A percentile compares a stretch with the other conserved stretches of the same genome.
Evolutionary conservation across 768 basidiomycete species (phyloP).

Genomic region (Leccinum longicurvipes): DNA sequence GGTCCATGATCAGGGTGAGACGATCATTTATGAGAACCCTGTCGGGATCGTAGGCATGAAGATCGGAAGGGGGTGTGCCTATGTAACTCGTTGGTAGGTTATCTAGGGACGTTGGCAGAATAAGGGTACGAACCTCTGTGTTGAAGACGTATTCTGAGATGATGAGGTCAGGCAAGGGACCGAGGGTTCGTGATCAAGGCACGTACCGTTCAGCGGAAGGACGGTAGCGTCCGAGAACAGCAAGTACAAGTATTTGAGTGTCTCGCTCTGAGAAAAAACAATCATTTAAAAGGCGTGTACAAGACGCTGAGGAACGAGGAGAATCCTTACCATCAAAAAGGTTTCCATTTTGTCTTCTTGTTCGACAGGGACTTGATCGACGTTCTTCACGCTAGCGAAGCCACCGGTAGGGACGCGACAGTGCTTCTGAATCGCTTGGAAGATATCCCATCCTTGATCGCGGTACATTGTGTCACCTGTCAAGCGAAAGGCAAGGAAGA

Average conservation of each 20-base stretch:
- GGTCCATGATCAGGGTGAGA: neutral
- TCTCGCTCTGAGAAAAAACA: constrained; percentile 61
- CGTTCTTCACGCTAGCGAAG: constrained; percentile 80
- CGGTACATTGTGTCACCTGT: constrained; percentile 83
- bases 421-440: constrained; percentile 83
- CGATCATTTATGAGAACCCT: constrained; percentile 39
- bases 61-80: constrained; percentile 73
- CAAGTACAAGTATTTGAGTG: constrained; percentile 87
- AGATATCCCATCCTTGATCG: constrained; percentile 83
- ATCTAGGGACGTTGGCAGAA: neutral
- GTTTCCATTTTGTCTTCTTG: constrained; percentile 94
- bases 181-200: neutral
- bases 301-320: neutral
- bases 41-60: constrained; percentile 53
- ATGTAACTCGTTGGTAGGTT: constrained; percentile 1
- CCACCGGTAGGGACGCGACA: constrained; percentile 77
- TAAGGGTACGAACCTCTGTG: constrained; percentile 62
- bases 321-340: constrained; percentile 71
- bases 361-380: constrained; percentile 67
- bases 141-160: constrained; percentile 81
- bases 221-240: constrained; percentile 73
- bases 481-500: constrained; percentile 88
- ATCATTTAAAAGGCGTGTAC: neutral
- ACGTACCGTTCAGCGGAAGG: constrained; percentile 74
- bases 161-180: constrained; percentile 8